A percentile compares a stretch with the other conserved stretches of the same genome.
Evolutionary conservation across 345 rosid genomes (phyloP).

Genomic region (Hibiscus trionum): DNA sequence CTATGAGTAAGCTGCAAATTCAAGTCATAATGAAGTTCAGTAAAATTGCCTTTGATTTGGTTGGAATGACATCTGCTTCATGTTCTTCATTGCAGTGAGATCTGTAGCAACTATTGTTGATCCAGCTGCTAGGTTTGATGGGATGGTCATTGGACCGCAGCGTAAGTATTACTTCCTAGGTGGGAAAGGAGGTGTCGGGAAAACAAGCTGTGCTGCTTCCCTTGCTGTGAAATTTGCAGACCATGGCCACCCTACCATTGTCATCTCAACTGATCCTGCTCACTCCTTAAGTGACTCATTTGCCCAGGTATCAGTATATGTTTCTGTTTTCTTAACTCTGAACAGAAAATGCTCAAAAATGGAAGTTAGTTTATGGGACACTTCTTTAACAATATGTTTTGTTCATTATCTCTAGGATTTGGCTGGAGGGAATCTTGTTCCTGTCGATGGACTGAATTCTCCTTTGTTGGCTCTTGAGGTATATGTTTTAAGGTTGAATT

Average conservation of each 20-base stretch:
- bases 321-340: not conserved
- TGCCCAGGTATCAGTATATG: conserved; percentile 35
- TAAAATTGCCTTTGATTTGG: conserved; percentile 3
- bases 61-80: not conserved
- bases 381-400: conserved; percentile 2
- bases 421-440: conserved; percentile 56
- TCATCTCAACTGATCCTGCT: conserved; percentile 84
- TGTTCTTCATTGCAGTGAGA: conserved; percentile 35
- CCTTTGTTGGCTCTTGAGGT: conserved; percentile 78
- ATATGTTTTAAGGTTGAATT: conserved; percentile 10
- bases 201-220: conserved; percentile 76
- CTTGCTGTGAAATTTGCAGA: conserved; percentile 78
- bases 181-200: conserved; percentile 86
- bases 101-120: conserved; percentile 40
- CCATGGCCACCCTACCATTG: conserved; percentile 70
- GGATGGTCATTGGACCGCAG: conserved; percentile 37
- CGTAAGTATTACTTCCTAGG: conserved; percentile 64
- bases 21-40: not conserved
- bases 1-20: not conserved
- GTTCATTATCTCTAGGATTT: conserved; percentile 41
- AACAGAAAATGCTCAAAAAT: not conserved
- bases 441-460: conserved; percentile 63
- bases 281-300: conserved; percentile 83
- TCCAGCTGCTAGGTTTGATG: conserved; percentile 39
- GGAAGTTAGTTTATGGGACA: not conserved